Base-by-base conservation (phyloP, 495 filamentous ascomycete species). In the Cercophora samala region DNA sequence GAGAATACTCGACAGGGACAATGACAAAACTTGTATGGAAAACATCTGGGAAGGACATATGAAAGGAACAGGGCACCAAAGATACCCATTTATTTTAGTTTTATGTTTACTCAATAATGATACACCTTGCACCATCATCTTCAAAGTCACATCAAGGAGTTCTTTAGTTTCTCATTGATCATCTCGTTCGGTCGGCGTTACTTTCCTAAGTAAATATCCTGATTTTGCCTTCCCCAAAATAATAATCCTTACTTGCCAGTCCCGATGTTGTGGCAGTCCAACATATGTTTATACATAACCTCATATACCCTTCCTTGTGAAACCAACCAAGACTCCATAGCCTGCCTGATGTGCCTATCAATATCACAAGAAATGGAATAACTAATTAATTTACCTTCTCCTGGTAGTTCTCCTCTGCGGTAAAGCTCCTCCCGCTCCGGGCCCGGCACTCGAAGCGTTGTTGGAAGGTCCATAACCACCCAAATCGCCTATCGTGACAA, bases 61-160 rank as follows among this genome's bases (percentile, higher is more conserved):
- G 37, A 46, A 46, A 46, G 37, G 13, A 46, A 46, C 37, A 46
- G 37, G 37, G 9, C 9, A 11, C 37, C 37, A 46, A 46, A 46
- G 37, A 46, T 46, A 18, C 37, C 37, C 13, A 46, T 46, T 46
- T 46, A 46, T 46, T 17, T 46, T 46, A 46, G 37, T 46, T 46
- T 46, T 46, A 46, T 46, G 37, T 46, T 46, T 21, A 22, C 22
- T 54, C 23, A 42, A 64, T 17, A 64, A 64, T 51, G 24, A 63
- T 22, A 23, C 60, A 32, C 24, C 32, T 53, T 22, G n/a, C n/a
- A n/a, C n/a, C n/a, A n/a, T n/a, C n/a, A n/a, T n/a, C n/a, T n/a
- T n/a, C n/a, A n/a, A n/a, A n/a, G n/a, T n/a, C n/a, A n/a, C n/a
- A 8, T 32, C 3, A 32, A 32, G 3, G 4, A 32, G 29, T 4